A percentile compares a stretch with the other conserved stretches of the same genome.
Conservation (phyloP, 805 yeast species). For the Spathaspora passalidarum region DNA sequence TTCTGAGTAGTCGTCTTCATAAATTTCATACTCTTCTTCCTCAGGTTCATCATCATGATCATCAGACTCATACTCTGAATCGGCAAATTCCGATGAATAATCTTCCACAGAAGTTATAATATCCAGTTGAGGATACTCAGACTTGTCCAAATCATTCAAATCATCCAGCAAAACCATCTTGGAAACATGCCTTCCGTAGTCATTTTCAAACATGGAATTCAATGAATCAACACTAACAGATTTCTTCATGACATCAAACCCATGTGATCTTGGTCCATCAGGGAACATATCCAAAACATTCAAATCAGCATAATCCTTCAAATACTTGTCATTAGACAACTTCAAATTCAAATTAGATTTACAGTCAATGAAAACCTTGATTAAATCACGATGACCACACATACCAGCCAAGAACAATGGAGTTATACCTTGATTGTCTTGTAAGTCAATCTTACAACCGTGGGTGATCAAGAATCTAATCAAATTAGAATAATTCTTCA, state of each 20-base stretch:
- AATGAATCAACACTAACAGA: constrained; percentile 37
- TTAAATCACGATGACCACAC: constrained; percentile 66
- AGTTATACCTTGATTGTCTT: constrained; percentile 78
- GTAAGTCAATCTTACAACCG: constrained; percentile 64
- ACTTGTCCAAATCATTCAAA: not conserved
- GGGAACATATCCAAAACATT: constrained; percentile 41
- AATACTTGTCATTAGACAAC: constrained; percentile 47
- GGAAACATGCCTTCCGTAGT: constrained; percentile 39
- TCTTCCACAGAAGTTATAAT: not conserved
- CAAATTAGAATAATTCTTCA: constrained; percentile 66
- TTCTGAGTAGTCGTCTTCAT: constrained; percentile 24
- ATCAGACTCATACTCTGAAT: constrained; percentile 24
- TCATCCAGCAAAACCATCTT: constrained; percentile 27
- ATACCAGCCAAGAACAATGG: constrained; percentile 87
- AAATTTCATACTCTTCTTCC: constrained; percentile 5
- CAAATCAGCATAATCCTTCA: constrained; percentile 43
- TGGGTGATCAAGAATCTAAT: constrained; percentile 62
- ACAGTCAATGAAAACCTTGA: constrained; percentile 58
- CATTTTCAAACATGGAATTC: constrained; percentile 36
- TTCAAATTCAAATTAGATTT: constrained; percentile 56
- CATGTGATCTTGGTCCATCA: not conserved
- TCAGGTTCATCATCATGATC: constrained; percentile 17
- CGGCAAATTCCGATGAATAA: constrained; percentile 29
- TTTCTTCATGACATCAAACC: constrained; percentile 22
- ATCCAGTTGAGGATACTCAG: not conserved